Evolutionary conservation across 768 basidiomycete genomes (phyloP), one percentile per base, ranked within the genome.

Genomic region (Lepiota venenata): DNA sequence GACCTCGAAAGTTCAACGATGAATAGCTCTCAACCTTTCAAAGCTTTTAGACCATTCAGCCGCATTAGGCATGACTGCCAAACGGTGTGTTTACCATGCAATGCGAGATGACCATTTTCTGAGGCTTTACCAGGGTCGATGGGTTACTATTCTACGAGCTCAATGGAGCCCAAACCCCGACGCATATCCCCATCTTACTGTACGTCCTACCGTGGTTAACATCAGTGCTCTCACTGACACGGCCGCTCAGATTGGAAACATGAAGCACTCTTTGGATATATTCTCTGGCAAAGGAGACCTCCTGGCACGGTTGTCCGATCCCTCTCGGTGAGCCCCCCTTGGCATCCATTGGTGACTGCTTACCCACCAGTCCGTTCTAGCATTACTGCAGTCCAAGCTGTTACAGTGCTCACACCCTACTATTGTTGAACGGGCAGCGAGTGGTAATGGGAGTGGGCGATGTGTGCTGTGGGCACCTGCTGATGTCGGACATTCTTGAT

Each of bases 371-470:
- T 21, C 35, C 12, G 21, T 12, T 29, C 43, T 57, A 91, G 88
- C 58, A 85, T 93, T 56, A 81, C 87, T 18, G 91, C 91, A 1
- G 85, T 87, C 3, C 91, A 92, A 68, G 90, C 91, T n/a, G 91
- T 93, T n/a, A 90, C 91, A n/a, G 7, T 88, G 86, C 60, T 90
- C 88, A 12, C 91, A 93, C 65, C 91, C 91, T 0, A 84, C 64
- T 52, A 69, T 89, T 18, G 75, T 89, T 2, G 89, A 88, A 61
- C 79, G 91, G 22, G 86, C 77, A 20, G 91, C 78, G 3, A 89
- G 81, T 42, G 91, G 90, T 18, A 93, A 91, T 62, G 91, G 67
- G 1, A 88, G 83, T 56, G 91, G 91, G 22, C 77, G 87, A 50
- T 92, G 91, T 64, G 80, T 88, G 11, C 69, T 93, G 10, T 93